Base-by-base conservation (phyloP, 2,329 filamentous ascomycete species). In the Aureobasidium sp. region DNA sequence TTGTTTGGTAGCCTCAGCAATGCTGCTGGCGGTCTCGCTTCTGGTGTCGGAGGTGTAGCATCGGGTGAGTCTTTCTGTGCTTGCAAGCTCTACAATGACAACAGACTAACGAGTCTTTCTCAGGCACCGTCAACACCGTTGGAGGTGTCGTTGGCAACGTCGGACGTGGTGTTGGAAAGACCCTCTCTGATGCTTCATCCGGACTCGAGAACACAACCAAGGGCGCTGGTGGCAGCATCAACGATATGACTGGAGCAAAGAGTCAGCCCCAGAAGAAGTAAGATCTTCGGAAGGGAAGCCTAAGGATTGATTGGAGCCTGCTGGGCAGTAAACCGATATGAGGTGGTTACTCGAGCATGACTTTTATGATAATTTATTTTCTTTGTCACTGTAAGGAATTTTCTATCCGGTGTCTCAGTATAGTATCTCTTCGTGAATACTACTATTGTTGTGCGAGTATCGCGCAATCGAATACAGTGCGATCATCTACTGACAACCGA, bases 101-200 rank as follows among this genome's bases (percentile, higher is more conserved):
- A n/a, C 7, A 15, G n/a, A 34, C 47, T 52, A 15, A 52, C 13
- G 2, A 15, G 3, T 39, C 5, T 5, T 37, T 2, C 3, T 16
- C 5, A 54, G 61, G 61, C 39, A 59, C 54, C 10, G 54, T 63
- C 47, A 45, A 45, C 21, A 63, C 61, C 11, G 61, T 52, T 21
- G 61, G 61, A 42, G 54, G 61, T n/a, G 55, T 58, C 13, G 61
- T 63, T 9, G 61, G 61, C n/a, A 63, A 53, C 30, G 61, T 63
- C 10, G 61, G 54, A 29, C 44, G 61, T 10, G 61, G 61, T 16
- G 53, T 63, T 8, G 61, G 61, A 21, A 58, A 63, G 29, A 59
- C 61, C 5, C 25, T 63, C 3, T 25, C n/a, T 27, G 61, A 59
- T 48, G 61, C 54, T 15, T 53, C 44, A 16, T 32, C 37, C 15